phyloP scores from a whole-genome alignment of 2,329 filamentous ascomycete species.

The Ophiostoma novo-ulmi region DNA sequence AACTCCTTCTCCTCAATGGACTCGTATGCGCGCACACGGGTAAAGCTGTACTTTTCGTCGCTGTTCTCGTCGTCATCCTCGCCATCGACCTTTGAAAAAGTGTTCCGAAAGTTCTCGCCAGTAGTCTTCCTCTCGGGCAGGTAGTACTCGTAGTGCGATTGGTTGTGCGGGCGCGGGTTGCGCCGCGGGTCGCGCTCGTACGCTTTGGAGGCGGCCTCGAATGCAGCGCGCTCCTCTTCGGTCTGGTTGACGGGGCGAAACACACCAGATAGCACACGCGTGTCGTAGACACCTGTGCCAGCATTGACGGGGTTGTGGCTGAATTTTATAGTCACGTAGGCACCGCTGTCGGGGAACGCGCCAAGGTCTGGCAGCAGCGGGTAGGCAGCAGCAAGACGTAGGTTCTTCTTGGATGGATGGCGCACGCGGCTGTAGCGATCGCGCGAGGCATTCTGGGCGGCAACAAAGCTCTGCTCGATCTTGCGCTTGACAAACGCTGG shows the following conservation, averaged over 20 bases:
- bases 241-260: conserved; percentile 56
- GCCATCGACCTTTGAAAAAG: conserved; percentile 55
- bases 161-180: conserved; percentile 52
- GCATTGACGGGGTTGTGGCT: conserved; percentile 58
- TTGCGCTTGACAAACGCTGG: conserved; percentile 62
- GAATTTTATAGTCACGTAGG: conserved; percentile 66
- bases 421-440: conserved; percentile 52
- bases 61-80: conserved; percentile 45
- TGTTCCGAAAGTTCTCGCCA: conserved; percentile 53
- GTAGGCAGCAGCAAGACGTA: conserved; percentile 55
- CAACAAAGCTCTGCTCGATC: conserved; percentile 59
- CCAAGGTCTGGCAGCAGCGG: conserved; percentile 62
- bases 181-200: conserved; percentile 53
- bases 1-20: conserved; percentile 54
- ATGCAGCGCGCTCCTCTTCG: conserved; percentile 49
- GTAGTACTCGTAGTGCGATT: conserved; percentile 64
- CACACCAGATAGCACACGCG: conserved; percentile 56
- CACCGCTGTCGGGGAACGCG: conserved; percentile 64
- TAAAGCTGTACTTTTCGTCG: conserved; percentile 54
- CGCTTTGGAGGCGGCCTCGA: conserved; percentile 47
- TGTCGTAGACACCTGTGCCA: conserved; percentile 50
- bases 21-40: conserved; percentile 60
- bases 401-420: conserved; percentile 54
- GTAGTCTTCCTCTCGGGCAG: conserved; percentile 47
- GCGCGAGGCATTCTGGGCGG: conserved; percentile 50